Evolutionary conservation across 129 eudicot species (phyloP).

Genomic region (Pulicaria dysenterica): DNA sequence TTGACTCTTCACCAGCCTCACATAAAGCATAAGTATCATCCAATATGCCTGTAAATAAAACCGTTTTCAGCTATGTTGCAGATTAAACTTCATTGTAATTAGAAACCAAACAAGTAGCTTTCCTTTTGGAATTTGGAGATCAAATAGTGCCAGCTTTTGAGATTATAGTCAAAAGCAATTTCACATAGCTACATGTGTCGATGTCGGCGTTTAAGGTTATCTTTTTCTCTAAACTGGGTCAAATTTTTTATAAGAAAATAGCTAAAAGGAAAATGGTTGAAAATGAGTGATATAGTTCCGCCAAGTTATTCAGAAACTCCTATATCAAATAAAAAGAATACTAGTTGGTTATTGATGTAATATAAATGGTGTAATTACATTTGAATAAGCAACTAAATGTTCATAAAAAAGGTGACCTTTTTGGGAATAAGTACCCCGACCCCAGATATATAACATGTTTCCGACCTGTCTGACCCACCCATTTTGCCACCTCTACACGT

Average conservation of each 20-base stretch:
- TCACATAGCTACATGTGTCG: neutral
- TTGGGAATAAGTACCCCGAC: neutral
- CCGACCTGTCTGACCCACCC: neutral
- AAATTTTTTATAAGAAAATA: neutral
- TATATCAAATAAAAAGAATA: neutral
- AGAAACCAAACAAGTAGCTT: neutral
- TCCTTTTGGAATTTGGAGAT: neutral
- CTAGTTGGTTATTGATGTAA: neutral
- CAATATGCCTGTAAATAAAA: slow-evolving; percentile 44
- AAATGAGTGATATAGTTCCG: no score
- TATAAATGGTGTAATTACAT: neutral
- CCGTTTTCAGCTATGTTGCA: slow-evolving; percentile 4
- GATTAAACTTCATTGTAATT: slow-evolving; percentile 21
- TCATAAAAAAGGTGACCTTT: neutral
- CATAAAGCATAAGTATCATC: slow-evolving; percentile 64
- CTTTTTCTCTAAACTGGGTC: slow-evolving; percentile 7
- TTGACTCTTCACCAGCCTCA: slow-evolving; percentile 47
- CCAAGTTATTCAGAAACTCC: neutral
- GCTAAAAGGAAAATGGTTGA: slow-evolving; percentile 1
- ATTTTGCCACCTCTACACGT: slow-evolving; percentile 5
- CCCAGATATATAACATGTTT: neutral
- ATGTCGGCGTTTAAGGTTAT: neutral
- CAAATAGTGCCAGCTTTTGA: no score
- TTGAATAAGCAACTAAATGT: no score
- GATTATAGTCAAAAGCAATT: neutral